Evolutionary conservation across 768 basidiomycete genomes (phyloP).

Genomic region (Suillus subluteus): DNA sequence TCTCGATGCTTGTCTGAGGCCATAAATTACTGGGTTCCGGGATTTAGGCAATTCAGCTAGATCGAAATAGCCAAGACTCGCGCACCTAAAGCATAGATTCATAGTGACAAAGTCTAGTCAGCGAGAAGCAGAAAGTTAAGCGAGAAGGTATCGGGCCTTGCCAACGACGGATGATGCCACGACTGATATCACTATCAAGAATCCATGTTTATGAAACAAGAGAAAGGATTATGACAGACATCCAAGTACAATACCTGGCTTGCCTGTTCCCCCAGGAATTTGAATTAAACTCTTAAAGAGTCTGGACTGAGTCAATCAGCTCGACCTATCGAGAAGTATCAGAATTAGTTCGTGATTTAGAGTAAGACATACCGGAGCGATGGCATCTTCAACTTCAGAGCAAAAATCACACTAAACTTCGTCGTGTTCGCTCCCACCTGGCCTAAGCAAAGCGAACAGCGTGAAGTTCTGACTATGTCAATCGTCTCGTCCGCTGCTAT

Average conservation of each 20-base stretch:
- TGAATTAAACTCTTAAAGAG: background rate
- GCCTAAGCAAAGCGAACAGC: constrained; percentile 6
- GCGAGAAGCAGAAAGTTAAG: background rate
- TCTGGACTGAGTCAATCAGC: constrained; percentile 3
- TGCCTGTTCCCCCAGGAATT: background rate
- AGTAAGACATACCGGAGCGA: constrained; percentile 15
- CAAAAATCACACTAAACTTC: constrained; percentile 17
- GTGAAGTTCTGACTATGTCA: background rate
- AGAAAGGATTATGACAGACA: background rate
- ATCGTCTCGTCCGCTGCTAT: constrained; percentile 5
- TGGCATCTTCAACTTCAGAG: constrained; percentile 15
- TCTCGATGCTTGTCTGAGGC: background rate
- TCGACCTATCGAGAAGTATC: background rate
- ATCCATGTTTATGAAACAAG: background rate
- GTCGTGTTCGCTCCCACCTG: constrained; percentile 18
- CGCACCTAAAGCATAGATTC: background rate
- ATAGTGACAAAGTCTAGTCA: background rate
- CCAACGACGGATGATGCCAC: background rate
- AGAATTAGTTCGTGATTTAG: background rate
- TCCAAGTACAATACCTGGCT: background rate
- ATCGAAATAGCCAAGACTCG: background rate
- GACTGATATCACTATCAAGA: background rate
- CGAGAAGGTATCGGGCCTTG: background rate
- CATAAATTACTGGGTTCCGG: background rate
- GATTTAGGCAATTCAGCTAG: background rate